Conservation (phyloP, 208 protist species). For the Acanthamoeba lenticulata region DNA sequence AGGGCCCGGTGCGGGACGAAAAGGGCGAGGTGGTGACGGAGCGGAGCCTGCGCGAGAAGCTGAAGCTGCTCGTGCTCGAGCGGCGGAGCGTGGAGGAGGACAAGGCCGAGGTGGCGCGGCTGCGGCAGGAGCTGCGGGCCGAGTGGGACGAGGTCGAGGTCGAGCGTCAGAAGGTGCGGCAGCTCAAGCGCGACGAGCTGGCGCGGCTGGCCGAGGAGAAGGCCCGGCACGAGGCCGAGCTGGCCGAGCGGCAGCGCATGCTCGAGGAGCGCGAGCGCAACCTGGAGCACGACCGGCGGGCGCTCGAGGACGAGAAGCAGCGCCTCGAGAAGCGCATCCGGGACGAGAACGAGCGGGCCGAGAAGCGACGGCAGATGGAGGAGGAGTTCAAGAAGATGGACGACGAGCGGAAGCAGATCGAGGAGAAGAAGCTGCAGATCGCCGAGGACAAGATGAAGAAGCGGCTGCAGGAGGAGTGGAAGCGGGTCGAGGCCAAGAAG, state of each 20-base stretch:
- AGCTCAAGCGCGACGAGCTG: constrained; percentile 31
- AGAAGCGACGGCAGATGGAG: constrained; percentile 22
- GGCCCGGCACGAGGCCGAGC: constrained; percentile 8
- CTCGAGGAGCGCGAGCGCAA: constrained; percentile 53
- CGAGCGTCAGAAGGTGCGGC: constrained; percentile 34
- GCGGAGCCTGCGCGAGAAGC: background rate
- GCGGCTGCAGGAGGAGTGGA: constrained; percentile 54
- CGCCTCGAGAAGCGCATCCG: constrained; percentile 46
- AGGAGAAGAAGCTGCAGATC: constrained; percentile 58
- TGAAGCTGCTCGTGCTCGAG: constrained; percentile 46
- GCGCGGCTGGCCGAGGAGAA: constrained; percentile 10
- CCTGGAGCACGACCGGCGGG: background rate
- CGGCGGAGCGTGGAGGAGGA: background rate
- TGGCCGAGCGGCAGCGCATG: background rate
- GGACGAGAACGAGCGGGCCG: constrained; percentile 22
- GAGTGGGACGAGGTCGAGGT: constrained; percentile 39
- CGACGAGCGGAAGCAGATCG: constrained; percentile 17
- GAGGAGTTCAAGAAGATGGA: constrained; percentile 56
- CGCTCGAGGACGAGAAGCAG: constrained; percentile 26
- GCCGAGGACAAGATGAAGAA: constrained; percentile 42
- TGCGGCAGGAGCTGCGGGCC: background rate
- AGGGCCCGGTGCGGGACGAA: background rate
- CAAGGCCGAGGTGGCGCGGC: background rate
- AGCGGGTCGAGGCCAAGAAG: constrained; percentile 21
- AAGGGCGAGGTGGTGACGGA: constrained; percentile 5